Percentiles rank a stretch among this genome's conserved stretches.
Evolutionary conservation across 352 stramenopile genomes (phyloP).

Genomic region (Detonula confervacea): DNA sequence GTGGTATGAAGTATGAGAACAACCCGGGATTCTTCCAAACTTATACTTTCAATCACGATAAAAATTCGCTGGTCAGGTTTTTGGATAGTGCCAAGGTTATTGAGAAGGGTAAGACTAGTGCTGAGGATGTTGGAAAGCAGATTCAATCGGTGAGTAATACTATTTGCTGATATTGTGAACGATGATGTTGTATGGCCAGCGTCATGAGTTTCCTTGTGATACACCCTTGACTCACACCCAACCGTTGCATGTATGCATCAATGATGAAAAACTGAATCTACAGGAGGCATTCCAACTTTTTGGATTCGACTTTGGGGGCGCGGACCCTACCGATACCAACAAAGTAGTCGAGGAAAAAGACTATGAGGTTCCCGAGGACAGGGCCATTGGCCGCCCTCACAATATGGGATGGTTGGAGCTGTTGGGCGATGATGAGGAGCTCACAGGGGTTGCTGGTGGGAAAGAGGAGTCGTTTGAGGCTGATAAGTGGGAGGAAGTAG

Average conservation of each 20-base stretch:
- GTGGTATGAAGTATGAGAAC: slow-evolving; percentile 52
- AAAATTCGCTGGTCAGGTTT: slow-evolving; percentile 79
- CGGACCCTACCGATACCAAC: not conserved
- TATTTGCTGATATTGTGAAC: not conserved
- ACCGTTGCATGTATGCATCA: slow-evolving; percentile 2
- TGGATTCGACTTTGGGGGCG: slow-evolving; percentile 57
- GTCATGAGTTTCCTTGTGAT: not conserved
- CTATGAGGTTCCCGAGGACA: slow-evolving; percentile 69
- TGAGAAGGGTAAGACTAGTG: slow-evolving; percentile 50
- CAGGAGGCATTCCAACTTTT: slow-evolving; percentile 51
- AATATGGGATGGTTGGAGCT: slow-evolving; percentile 82
- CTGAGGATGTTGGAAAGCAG: slow-evolving; percentile 58
- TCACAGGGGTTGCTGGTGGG: slow-evolving; percentile 21
- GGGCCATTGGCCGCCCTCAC: slow-evolving; percentile 69
- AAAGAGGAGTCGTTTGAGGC: slow-evolving; percentile 52
- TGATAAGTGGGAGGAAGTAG: slow-evolving; percentile 51
- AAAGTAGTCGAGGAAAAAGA: slow-evolving; percentile 21
- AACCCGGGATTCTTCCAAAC: slow-evolving; percentile 83
- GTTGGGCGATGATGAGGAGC: slow-evolving; percentile 58
- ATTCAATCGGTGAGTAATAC: slow-evolving; percentile 44
- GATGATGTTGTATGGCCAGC: no score
- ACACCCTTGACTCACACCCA: not conserved
- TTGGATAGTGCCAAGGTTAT: slow-evolving; percentile 71
- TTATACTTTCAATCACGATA: slow-evolving; percentile 83
- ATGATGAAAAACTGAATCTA: slow-evolving; percentile 5